Percentiles rank a stretch among this genome's conserved stretches.
Conservation (phyloP, 331 rosid species). For the Quercus lobata region DNA sequence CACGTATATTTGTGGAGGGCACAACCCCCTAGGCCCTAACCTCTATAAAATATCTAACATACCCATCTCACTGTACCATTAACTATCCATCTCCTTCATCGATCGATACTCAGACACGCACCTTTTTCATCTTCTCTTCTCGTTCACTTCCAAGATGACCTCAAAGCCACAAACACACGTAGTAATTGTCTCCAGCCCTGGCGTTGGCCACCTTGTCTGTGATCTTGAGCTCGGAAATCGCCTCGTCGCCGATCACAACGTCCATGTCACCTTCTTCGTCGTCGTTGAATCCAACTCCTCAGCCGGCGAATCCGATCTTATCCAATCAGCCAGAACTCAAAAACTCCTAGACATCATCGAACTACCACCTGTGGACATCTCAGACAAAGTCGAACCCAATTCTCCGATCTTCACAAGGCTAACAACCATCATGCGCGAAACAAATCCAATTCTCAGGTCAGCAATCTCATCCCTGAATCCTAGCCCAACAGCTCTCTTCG, state of each 20-base stretch:
- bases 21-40: too few relatives aligned
- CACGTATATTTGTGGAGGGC: too few relatives aligned
- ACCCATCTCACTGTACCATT: too few relatives aligned
- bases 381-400: conserved; percentile 3
- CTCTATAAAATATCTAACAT: too few relatives aligned
- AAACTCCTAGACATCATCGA: conserved; percentile 17
- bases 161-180: conserved; percentile 15
- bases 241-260: conserved; percentile 24
- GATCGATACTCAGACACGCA: too few relatives aligned
- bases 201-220: conserved; percentile 38
- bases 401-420: conserved; percentile 5
- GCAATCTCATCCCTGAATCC: background rate
- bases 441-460: conserved; percentile 14
- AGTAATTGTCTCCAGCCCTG: conserved; percentile 28
- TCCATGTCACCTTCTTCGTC: conserved; percentile 24
- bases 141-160: background rate
- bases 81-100: too few relatives aligned
- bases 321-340: conserved; percentile 3
- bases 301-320: conserved; percentile 9
- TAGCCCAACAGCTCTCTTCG: conserved; percentile 17
- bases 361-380: conserved; percentile 25
- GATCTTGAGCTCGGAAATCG: conserved; percentile 27
- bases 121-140: background rate
- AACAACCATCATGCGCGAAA: conserved; percentile 9
- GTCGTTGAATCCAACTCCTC: conserved; percentile 17